Percentiles rank a stretch among this genome's conserved stretches.
phyloP scores from a whole-genome alignment of 2,329 filamentous ascomycete genomes.

The Neurospora crassa region DNA sequence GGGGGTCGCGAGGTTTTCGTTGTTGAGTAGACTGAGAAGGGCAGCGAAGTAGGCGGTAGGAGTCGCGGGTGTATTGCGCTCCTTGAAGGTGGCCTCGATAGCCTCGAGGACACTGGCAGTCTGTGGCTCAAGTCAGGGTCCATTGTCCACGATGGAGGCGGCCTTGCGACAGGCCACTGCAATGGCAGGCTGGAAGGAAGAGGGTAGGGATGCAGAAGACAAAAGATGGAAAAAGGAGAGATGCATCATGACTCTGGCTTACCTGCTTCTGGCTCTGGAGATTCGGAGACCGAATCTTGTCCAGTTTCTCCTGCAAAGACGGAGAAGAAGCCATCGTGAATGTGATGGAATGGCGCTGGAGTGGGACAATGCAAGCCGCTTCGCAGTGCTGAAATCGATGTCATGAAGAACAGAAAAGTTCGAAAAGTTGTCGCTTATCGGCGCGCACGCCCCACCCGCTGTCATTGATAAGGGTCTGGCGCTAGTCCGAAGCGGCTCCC shows the following conservation, averaged over 20 bases:
- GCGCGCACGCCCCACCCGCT: slow-evolving; percentile 12
- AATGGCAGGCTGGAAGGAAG: not conserved
- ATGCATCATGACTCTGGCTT: slow-evolving; percentile 22
- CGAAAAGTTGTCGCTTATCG: slow-evolving; percentile 19
- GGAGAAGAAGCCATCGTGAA: slow-evolving; percentile 37
- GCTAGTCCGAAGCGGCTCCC: not conserved
- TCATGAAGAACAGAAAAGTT: slow-evolving; percentile 16
- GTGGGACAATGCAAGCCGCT: slow-evolving; percentile 11
- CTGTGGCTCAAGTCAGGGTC: slow-evolving; percentile 31
- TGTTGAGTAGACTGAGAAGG: slow-evolving; percentile 78
- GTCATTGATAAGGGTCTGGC: slow-evolving; percentile 15
- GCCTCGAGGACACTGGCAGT: slow-evolving; percentile 80
- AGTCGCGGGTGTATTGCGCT: slow-evolving; percentile 74
- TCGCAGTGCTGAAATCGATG: slow-evolving; percentile 6
- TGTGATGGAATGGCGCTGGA: slow-evolving; percentile 11
- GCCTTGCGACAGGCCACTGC: not conserved
- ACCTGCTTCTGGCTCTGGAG: slow-evolving; percentile 93
- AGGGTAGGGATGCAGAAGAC: slow-evolving; percentile 13
- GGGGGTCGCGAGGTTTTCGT: slow-evolving; percentile 74
- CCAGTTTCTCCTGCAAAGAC: slow-evolving; percentile 76
- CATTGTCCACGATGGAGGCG: not conserved
- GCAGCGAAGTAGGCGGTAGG: slow-evolving; percentile 93
- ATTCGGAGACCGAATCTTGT: slow-evolving; percentile 95
- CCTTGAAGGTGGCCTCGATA: slow-evolving; percentile 84
- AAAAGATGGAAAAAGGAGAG: slow-evolving; percentile 9